A percentile compares a stretch with the other conserved stretches of the same genome.
Conservation (phyloP, 2,329 filamentous ascomycete genomes). For the Fusarium buxicola region DNA sequence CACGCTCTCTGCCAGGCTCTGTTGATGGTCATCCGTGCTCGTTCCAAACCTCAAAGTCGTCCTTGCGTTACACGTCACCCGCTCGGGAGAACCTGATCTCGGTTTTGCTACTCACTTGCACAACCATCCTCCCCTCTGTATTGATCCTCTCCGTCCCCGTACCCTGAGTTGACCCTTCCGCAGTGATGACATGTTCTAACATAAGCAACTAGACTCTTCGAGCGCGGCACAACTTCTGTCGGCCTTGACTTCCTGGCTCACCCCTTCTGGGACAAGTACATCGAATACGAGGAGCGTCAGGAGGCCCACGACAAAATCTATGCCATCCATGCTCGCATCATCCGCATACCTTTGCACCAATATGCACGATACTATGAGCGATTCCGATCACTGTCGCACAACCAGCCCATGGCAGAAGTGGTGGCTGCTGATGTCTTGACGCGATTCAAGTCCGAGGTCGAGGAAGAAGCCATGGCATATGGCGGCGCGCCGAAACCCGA, state of each 20-base stretch:
- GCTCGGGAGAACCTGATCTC: constrained; percentile 53
- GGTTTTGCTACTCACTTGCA: constrained; percentile 64
- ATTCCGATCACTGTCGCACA: constrained; percentile 81
- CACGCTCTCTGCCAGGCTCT: constrained; percentile 74
- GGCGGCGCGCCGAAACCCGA: constrained; percentile 70
- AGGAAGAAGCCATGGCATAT: constrained; percentile 68
- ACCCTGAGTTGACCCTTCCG: constrained; percentile 51
- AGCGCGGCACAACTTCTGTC: constrained; percentile 85
- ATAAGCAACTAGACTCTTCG: constrained; percentile 79
- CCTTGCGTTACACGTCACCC: constrained; percentile 51
- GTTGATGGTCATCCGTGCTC: constrained; percentile 56
- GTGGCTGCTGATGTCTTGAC: constrained; percentile 75
- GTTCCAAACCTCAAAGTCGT: constrained; percentile 56
- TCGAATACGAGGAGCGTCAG: constrained; percentile 94
- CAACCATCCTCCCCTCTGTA: constrained; percentile 65
- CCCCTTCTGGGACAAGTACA: constrained; percentile 98
- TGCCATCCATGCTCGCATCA: constrained; percentile 82
- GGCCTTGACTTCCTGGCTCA: constrained; percentile 94
- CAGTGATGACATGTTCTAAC: constrained; percentile 45
- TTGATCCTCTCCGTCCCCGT: constrained; percentile 61
- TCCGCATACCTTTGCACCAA: constrained; percentile 93
- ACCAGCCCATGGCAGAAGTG: constrained; percentile 78
- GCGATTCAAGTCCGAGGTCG: constrained; percentile 77
- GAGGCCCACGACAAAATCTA: constrained; percentile 89
- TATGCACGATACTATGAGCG: constrained; percentile 95